phyloP scores from a whole-genome alignment of 116 monocot species.

The Dioscorea cayenensis region DNA sequence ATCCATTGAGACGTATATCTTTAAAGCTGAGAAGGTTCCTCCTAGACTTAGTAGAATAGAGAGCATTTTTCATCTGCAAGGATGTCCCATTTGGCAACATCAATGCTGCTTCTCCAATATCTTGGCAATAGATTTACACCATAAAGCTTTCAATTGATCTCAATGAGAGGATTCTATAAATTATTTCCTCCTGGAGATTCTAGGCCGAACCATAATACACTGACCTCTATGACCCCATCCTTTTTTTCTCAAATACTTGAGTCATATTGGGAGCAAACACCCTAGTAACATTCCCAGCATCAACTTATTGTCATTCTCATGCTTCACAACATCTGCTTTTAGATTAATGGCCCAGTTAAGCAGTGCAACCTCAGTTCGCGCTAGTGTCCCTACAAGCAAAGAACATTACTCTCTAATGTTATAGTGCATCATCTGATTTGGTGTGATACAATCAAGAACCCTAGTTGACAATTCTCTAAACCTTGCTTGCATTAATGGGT shows the following conservation, averaged over 20 bases:
- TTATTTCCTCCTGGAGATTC: not conserved
- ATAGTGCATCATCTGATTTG: constrained; percentile 82
- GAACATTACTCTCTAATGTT: constrained; percentile 64
- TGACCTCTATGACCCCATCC: constrained; percentile 4
- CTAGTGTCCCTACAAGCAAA: constrained; percentile 34
- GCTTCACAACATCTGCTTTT: constrained; percentile 73
- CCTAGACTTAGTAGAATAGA: no score
- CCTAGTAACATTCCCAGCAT: constrained; percentile 66
- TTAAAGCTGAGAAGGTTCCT: no score
- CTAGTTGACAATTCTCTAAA: constrained; percentile 80
- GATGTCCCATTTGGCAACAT: no score
- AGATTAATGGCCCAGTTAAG: constrained; percentile 75
- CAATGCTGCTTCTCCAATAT: no score
- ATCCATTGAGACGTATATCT: no score
- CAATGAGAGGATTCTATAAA: not conserved
- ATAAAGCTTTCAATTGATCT: not conserved
- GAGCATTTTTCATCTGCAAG: no score
- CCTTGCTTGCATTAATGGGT: constrained; percentile 47
- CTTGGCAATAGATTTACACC: no score
- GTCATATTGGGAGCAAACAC: constrained; percentile 86
- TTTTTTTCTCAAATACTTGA: constrained; percentile 56
- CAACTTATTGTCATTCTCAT: constrained; percentile 70
- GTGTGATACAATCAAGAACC: constrained; percentile 56
- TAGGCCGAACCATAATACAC: not conserved
- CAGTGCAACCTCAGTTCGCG: constrained; percentile 45